Evolutionary conservation across 768 basidiomycete species (phyloP), one percentile per base, ranked within the genome.

Genomic region (Termitomyces sp.): DNA sequence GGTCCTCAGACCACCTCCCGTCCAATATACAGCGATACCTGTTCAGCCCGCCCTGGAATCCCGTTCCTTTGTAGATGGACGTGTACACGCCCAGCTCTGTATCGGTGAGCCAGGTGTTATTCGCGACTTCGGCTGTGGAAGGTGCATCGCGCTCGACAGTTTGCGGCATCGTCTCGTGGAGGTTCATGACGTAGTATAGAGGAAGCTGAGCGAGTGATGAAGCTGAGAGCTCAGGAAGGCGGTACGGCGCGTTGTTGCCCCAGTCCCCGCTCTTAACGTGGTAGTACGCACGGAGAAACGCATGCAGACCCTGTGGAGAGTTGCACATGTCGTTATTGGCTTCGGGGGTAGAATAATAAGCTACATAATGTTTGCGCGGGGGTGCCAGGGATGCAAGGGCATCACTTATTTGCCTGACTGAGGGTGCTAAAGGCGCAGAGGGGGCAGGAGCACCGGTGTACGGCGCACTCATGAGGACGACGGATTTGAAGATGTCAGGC

Each of bases 31-130:
- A 73, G 32, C 86, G 79, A 66, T 88, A 88, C 61, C 78, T 72
- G 65, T 88, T 85, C 56, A 88, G 69, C 32, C 83, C 85, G n/a
- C 85, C 86, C 66, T 87, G 86, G 60, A 88, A 88, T 1, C 87
- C 85, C 1, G 82, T 57, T 1, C 7, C 74, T 0, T 66, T 63
- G 60, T 79, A 89, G 63, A 81, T 80, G 22, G 75, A 64, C 2
- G 79, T 76, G 65, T 85, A 87, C 12, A 84, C 78, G 0, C 60
- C 69, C 13, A 85, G 76, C 52, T 83, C 83, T 0, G 73, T 76
- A 11, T 82, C 79, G 4, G 78, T 60, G 9, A 87, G 71, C 86
- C 86, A 88, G 11, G 57, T 45, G 42, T 74, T 73, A 11, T 48
- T 39, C 11, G 61, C 51, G 7, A 75, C 65, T 55, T 75, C 72